A percentile compares a stretch with the other conserved stretches of the same genome.
Conservation (phyloP, 345 rosid genomes). For the Streptanthus diversifolius region DNA sequence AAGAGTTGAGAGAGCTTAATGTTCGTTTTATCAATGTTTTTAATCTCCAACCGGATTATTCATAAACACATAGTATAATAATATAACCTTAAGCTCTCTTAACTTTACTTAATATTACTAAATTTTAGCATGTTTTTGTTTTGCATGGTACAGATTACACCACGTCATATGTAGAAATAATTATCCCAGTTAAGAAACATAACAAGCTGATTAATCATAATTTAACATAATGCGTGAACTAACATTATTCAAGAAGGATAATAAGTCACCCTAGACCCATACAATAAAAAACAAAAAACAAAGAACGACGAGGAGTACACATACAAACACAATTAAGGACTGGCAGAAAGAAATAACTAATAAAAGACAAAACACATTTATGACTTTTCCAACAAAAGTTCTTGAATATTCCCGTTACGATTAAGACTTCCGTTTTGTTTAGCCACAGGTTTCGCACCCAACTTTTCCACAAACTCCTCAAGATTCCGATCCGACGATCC, state of each 20-base stretch:
- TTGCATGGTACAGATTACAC: not conserved
- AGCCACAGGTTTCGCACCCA: constrained; percentile 33
- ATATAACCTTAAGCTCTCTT: too few relatives aligned
- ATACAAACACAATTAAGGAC: constrained; percentile 2
- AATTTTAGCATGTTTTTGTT: too few relatives aligned
- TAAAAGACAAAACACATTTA: not conserved
- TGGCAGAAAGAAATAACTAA: not conserved
- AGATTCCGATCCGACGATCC: constrained; percentile 70
- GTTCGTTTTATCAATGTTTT: too few relatives aligned
- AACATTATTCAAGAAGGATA: not conserved
- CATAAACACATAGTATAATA: too few relatives aligned
- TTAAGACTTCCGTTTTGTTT: constrained; percentile 23
- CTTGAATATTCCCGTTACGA: constrained; percentile 5
- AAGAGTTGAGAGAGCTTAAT: too few relatives aligned
- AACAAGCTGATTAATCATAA: not conserved
- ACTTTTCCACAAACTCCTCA: constrained; percentile 60
- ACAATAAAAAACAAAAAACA: not conserved
- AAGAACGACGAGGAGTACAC: not conserved
- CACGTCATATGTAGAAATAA: not conserved
- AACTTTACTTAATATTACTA: too few relatives aligned
- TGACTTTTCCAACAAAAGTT: not conserved
- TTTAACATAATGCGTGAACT: not conserved
- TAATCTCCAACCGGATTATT: too few relatives aligned
- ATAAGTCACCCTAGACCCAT: not conserved
- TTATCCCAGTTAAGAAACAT: not conserved